A percentile compares a stretch with the other conserved stretches of the same genome.
Conservation (phyloP, 169 alveolate species). For the Babesia bigemina region DNA sequence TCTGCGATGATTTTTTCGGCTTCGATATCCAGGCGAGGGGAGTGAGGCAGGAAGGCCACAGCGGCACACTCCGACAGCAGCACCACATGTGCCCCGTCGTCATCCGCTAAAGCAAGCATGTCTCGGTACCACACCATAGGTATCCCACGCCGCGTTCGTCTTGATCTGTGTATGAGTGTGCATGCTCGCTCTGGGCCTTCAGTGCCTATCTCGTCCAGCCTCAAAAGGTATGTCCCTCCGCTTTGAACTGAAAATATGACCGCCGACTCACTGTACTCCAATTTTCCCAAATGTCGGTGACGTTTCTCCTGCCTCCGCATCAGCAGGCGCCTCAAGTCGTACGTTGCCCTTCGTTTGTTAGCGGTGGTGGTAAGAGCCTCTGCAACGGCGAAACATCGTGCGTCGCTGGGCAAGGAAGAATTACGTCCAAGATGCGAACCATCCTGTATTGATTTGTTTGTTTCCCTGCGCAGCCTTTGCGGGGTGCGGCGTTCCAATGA, state of each 20-base stretch:
- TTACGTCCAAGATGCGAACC: neutral
- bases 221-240: slow-evolving; percentile 9
- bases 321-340: slow-evolving; percentile 10
- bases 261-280: neutral
- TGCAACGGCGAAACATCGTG: neutral
- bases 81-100: slow-evolving; percentile 18
- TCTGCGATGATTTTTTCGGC: neutral
- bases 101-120: slow-evolving; percentile 25
- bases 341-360: slow-evolving; percentile 19
- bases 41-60: slow-evolving; percentile 29
- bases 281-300: neutral
- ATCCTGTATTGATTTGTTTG: neutral
- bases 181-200: slow-evolving; percentile 18
- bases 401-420: too few species aligned
- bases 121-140: slow-evolving; percentile 23
- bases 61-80: neutral
- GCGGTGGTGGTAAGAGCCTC: slow-evolving; percentile 10
- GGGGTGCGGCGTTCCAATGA: neutral
- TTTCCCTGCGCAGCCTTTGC: neutral
- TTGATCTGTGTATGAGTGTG: slow-evolving; percentile 1
- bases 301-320: neutral
- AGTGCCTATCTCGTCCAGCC: slow-evolving; percentile 2
- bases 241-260: slow-evolving; percentile 3
- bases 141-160: neutral
- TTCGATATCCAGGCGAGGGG: neutral